A percentile compares a stretch with the other conserved stretches of the same genome.
Evolutionary conservation across 2,329 filamentous ascomycete species (phyloP).

Genomic region (Diaporthe ilicicola): DNA sequence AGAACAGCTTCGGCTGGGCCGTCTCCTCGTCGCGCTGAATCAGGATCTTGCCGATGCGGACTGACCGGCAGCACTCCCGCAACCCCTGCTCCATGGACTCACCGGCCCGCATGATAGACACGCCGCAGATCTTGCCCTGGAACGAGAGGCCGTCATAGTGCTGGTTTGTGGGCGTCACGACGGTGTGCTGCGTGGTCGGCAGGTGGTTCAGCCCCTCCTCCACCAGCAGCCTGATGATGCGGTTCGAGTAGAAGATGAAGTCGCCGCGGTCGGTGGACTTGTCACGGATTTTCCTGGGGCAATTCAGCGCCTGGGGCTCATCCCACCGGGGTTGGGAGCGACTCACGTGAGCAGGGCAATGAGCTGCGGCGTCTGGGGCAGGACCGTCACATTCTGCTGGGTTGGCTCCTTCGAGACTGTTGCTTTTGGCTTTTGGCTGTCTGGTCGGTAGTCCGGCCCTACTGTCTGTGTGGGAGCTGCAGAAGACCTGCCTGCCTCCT

Average conservation of each 20-base stretch:
- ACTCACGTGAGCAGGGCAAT: slow-evolving; percentile 97
- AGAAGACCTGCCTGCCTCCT: slow-evolving; percentile 33
- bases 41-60: slow-evolving; percentile 96
- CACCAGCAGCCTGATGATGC: slow-evolving; percentile 94
- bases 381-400: slow-evolving; percentile 87
- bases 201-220: slow-evolving; percentile 98
- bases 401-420: slow-evolving; percentile 86
- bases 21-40: slow-evolving; percentile 99
- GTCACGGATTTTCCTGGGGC: slow-evolving; percentile 88
- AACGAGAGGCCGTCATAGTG: slow-evolving; percentile 93
- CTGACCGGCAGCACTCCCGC: slow-evolving; percentile 95
- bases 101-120: slow-evolving; percentile 97
- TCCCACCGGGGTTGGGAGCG: neutral
- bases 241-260: slow-evolving; percentile 99
- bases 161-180: slow-evolving; percentile 90
- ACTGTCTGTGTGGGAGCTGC: slow-evolving; percentile 67
- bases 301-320: slow-evolving; percentile 21
- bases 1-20: slow-evolving; percentile 89
- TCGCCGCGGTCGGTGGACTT: slow-evolving; percentile 89
- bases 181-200: slow-evolving; percentile 85
- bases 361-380: slow-evolving; percentile 93
- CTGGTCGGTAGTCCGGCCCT: slow-evolving; percentile 80
- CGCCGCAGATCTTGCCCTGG: slow-evolving; percentile 97
- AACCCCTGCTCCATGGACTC: slow-evolving; percentile 99
- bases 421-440: slow-evolving; percentile 82